Conservation (phyloP, 768 basidiomycete species). For the Rhizopogon vinicolor region DNA sequence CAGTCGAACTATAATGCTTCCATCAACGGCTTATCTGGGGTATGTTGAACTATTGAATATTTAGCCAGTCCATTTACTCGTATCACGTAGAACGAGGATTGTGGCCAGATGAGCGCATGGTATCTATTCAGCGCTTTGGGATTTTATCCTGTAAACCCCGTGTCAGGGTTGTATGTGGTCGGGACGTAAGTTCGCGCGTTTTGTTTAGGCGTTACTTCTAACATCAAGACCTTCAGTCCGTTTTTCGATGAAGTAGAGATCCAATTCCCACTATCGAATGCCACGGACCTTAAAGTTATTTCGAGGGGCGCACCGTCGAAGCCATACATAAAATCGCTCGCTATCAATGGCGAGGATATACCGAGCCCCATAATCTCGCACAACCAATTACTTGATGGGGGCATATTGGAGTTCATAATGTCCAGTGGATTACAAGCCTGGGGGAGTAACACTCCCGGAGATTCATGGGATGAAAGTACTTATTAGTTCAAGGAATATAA, state of each 20-base stretch:
- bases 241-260: slow-evolving; percentile 54
- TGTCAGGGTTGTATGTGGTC: slow-evolving; percentile 69
- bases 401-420: slow-evolving; percentile 63
- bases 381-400: slow-evolving; percentile 55
- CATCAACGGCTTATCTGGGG: slow-evolving; percentile 67
- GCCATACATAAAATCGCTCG: slow-evolving; percentile 57
- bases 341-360: slow-evolving; percentile 46
- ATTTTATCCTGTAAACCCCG: slow-evolving; percentile 83
- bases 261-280: slow-evolving; percentile 37
- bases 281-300: slow-evolving; percentile 40
- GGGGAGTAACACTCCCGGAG: slow-evolving; percentile 26
- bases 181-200: slow-evolving; percentile 50
- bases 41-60: slow-evolving; percentile 24
- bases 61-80: not conserved
- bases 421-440: slow-evolving; percentile 42
- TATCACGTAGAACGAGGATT: slow-evolving; percentile 70
- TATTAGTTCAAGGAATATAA: too few species aligned
- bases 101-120: slow-evolving; percentile 91
- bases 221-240: slow-evolving; percentile 25
- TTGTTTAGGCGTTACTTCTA: not conserved
- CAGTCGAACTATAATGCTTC: slow-evolving; percentile 60
- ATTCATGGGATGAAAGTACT: too few species aligned
- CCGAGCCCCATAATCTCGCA: slow-evolving; percentile 51
- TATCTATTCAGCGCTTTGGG: slow-evolving; percentile 80
- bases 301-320: slow-evolving; percentile 54